Evolutionary conservation across 352 stramenopile genomes (phyloP).

Genomic region (Phytophthora uliginosa): DNA sequence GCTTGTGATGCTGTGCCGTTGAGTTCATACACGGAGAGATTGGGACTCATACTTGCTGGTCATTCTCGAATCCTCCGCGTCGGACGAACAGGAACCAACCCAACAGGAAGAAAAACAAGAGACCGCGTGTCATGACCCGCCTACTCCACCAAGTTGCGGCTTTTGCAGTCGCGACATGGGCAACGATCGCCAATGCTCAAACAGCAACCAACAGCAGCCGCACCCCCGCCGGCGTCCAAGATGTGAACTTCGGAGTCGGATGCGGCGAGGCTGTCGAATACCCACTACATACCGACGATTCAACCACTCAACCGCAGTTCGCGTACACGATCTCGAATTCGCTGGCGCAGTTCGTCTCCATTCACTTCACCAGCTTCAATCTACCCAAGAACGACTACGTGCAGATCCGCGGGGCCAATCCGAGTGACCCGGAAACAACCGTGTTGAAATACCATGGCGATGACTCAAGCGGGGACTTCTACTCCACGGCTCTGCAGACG

Average conservation of each 20-base stretch:
- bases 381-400: slow-evolving; percentile 68
- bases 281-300: slow-evolving; percentile 23
- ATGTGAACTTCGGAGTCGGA: slow-evolving; percentile 40
- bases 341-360: slow-evolving; percentile 58
- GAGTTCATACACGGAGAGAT: not conserved
- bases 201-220: slow-evolving; percentile 28
- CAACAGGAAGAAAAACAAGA: slow-evolving; percentile 11
- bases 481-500: slow-evolving; percentile 45
- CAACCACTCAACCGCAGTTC: slow-evolving; percentile 37
- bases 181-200: slow-evolving; percentile 19
- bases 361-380: slow-evolving; percentile 77
- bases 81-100: slow-evolving; percentile 9
- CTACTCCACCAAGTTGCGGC: slow-evolving; percentile 25
- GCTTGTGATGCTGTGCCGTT: not conserved
- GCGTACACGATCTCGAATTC: slow-evolving; percentile 50
- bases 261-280: slow-evolving; percentile 40
- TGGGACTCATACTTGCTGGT: not conserved
- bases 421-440: slow-evolving; percentile 33
- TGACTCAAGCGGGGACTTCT: slow-evolving; percentile 42
- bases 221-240: slow-evolving; percentile 21
- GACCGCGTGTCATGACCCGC: slow-evolving; percentile 26
- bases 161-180: slow-evolving; percentile 26
- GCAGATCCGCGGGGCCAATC: slow-evolving; percentile 46
- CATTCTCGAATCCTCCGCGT: slow-evolving; percentile 34
- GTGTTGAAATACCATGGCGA: slow-evolving; percentile 49